Evolutionary conservation across 2,329 filamentous ascomycete species (phyloP), one percentile per base, ranked within the genome.

Genomic region (Leptographium procerum): DNA sequence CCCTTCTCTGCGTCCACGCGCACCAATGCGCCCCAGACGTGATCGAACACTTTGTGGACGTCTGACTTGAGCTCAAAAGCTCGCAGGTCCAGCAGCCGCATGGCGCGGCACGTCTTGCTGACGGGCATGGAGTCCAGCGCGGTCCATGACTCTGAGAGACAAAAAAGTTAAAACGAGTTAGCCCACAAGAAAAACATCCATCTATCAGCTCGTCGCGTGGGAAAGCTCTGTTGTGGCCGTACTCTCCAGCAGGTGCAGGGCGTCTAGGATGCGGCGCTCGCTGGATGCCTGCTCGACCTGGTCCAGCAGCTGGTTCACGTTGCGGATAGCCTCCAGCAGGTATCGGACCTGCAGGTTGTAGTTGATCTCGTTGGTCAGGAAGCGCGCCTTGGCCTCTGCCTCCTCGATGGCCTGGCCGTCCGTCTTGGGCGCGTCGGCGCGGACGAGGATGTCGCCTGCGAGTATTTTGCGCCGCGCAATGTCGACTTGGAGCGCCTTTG

Each of bases 401-500:
- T 82, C 76, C 33, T 76, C 68, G 43, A 80, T 75, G 1, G 76
- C 70, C 63, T 80, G n/a, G 3, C 81, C 82, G 0, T 78, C 79
- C 1, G 77, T 71, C 55, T 75, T 76, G 1, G 80, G 80, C 2
- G 77, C 82, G 66, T 92, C 87, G 56, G 91, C 86, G 66, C 90
- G 83, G 51, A 85, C 81, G 6, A 92, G 81, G 60, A 97, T 95
- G 59, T 91, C 85, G 66, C 85, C 85, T 26, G 92, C 91, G 40
- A 91, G 85, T 19, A 82, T 80, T 66, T 89, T 86, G 28, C 90
- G 92, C 52, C 83, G 82, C 66, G 89, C 83, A 63, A 96, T 92
- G 68, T 96, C 92, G 61, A 86, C 82, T 69, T 95, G 89, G 9
- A 96, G 81, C 56, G 86, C 83, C 71, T 89, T 89, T 53, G 91